Evolutionary conservation across 2,329 filamentous ascomycete species (phyloP).

Genomic region (Pseudogymnoascus sp.): DNA sequence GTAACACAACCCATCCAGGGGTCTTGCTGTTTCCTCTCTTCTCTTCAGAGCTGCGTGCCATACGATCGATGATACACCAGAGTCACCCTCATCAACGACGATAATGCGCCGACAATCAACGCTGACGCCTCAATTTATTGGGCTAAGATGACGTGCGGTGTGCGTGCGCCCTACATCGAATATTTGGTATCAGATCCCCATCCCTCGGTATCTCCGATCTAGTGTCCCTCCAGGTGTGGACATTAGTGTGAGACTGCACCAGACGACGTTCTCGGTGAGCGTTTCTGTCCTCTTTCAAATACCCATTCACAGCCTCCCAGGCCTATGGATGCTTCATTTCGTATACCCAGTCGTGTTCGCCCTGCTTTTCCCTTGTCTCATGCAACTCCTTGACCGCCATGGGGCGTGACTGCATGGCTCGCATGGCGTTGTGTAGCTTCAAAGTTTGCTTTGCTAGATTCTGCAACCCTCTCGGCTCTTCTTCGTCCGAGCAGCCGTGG

Average conservation of each 20-base stretch:
- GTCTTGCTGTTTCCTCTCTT: background rate
- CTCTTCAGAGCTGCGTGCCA: too few species aligned
- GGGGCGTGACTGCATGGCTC: background rate
- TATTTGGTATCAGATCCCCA: background rate
- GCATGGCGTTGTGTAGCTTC: conserved; percentile 1
- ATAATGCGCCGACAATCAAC: background rate
- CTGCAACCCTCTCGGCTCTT: background rate
- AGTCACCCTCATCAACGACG: background rate
- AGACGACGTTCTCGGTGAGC: background rate
- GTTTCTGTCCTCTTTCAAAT: conserved; percentile 7
- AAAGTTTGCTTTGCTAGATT: background rate
- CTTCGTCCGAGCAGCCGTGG: background rate
- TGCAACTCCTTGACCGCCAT: background rate
- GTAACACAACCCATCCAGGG: background rate
- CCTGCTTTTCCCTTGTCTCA: background rate
- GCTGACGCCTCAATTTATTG: background rate
- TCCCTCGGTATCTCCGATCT: background rate
- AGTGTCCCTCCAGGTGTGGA: background rate
- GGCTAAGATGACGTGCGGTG: background rate
- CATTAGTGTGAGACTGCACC: background rate
- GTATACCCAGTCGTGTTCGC: background rate
- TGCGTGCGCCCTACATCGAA: background rate
- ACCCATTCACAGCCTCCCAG: background rate
- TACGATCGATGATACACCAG: background rate
- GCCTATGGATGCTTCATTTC: background rate